phyloP scores from a whole-genome alignment of 139 green algal species.

The Chlorella sp. region DNA sequence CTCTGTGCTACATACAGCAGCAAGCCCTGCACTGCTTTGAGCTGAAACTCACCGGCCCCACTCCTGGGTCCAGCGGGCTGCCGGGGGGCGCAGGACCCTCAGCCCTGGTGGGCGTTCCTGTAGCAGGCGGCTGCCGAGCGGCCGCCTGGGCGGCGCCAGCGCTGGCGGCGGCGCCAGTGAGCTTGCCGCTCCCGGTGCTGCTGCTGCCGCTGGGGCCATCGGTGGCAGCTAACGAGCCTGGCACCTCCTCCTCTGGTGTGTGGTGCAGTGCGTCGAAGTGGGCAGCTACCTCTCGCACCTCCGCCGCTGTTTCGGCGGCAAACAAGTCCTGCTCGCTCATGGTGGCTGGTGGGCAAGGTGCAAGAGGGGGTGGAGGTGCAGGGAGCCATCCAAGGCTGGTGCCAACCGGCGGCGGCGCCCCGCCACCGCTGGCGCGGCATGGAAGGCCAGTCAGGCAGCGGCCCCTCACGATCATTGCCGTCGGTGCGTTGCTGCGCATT shows the following conservation, averaged over 20 bases:
- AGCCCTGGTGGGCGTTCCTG: too few relatives aligned
- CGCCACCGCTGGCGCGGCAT: too few relatives aligned
- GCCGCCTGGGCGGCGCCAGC: neutral
- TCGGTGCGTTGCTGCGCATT: too few relatives aligned
- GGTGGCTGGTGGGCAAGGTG: too few relatives aligned
- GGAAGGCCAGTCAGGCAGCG: too few relatives aligned
- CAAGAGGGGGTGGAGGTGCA: too few relatives aligned
- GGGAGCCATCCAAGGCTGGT: too few relatives aligned
- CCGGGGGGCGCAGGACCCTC: neutral
- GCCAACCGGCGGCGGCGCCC: too few relatives aligned
- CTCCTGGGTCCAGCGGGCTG: slow-evolving; percentile 7
- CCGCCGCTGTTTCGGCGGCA: neutral
- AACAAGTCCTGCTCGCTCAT: neutral
- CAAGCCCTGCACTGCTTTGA: neutral
- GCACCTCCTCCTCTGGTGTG: slow-evolving; percentile 5
- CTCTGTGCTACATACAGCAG: too few relatives aligned
- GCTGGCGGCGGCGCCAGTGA: neutral
- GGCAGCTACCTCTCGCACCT: neutral
- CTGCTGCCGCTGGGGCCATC: too few relatives aligned
- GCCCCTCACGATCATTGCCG: too few relatives aligned
- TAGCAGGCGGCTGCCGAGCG: neutral
- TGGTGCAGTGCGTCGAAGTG: slow-evolving; percentile 15
- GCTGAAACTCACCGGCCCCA: neutral
- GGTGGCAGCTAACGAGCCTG: slow-evolving; percentile 12
- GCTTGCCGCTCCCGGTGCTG: too few relatives aligned